Percentiles rank a stretch among this genome's conserved stretches.
phyloP scores from a whole-genome alignment of 164 flowering plant genomes.

The Vitis rupestris region DNA sequence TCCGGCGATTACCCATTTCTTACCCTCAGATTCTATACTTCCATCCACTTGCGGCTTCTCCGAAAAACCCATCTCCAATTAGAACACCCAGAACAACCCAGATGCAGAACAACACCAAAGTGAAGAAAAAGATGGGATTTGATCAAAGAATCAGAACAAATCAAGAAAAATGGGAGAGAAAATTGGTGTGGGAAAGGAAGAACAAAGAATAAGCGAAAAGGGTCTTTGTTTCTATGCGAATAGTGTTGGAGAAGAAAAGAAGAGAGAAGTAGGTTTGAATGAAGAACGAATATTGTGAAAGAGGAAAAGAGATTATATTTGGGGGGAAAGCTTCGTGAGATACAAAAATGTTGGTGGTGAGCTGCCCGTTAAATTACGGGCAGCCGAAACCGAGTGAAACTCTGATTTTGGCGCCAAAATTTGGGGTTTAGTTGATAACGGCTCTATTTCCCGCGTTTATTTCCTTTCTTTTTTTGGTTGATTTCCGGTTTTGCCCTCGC shows the following conservation, averaged over 20 bases:
- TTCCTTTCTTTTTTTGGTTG: neutral
- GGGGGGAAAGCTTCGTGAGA: too few relatives aligned
- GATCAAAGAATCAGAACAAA: conserved; percentile 16
- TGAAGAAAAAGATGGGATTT: conserved; percentile 9
- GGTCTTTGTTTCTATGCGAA: conserved; percentile 4
- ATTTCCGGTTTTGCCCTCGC: conserved; percentile 14
- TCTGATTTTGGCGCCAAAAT: conserved; percentile 51
- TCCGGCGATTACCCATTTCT: conserved; percentile 52
- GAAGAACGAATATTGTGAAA: neutral
- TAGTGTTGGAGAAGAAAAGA: neutral
- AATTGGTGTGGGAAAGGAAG: conserved; percentile 4
- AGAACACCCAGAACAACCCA: neutral
- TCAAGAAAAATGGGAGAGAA: neutral
- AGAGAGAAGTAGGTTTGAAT: neutral
- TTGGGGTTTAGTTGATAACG: conserved; percentile 33
- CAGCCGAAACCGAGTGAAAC: conserved; percentile 41
- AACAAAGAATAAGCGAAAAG: conserved; percentile 26
- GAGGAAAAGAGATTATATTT: too few relatives aligned
- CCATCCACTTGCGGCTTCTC: conserved; percentile 36
- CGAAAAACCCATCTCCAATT: conserved; percentile 33
- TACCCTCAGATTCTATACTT: conserved; percentile 34
- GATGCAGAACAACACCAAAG: conserved; percentile 7
- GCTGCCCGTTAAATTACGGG: conserved; percentile 59
- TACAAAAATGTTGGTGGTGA: neutral
- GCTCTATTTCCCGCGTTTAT: conserved; percentile 57